Conservation (phyloP, 805 yeast genomes). For the Scheffersomyces ergatensis region DNA sequence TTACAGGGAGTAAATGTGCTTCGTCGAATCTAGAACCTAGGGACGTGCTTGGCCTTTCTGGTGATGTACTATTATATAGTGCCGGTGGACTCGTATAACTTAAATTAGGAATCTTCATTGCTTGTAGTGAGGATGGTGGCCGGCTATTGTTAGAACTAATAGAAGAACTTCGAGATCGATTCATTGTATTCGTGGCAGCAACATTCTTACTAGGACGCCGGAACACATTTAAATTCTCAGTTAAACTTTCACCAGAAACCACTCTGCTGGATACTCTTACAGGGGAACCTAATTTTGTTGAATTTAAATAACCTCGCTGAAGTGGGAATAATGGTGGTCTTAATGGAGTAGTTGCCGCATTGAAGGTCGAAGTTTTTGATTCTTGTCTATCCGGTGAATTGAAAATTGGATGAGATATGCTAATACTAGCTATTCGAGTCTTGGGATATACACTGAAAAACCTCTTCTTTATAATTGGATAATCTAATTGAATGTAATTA, state of each 20-base stretch:
- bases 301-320: not conserved
- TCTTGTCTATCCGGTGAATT: slow-evolving; percentile 17
- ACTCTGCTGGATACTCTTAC: not conserved
- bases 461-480: slow-evolving; percentile 24
- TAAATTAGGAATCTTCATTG: slow-evolving; percentile 6
- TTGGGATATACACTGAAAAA: slow-evolving; percentile 3
- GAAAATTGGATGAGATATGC: slow-evolving; percentile 29
- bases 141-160: not conserved
- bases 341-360: not conserved
- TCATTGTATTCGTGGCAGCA: not conserved
- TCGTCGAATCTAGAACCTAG: slow-evolving; percentile 35
- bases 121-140: not conserved
- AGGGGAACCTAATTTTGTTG: not conserved
- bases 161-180: not conserved
- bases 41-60: slow-evolving; percentile 33
- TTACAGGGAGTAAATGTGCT: slow-evolving; percentile 24
- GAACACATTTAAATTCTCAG: not conserved
- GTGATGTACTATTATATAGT: slow-evolving; percentile 22
- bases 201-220: not conserved
- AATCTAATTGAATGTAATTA: slow-evolving; percentile 15
- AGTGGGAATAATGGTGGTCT: not conserved
- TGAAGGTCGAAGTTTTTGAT: not conserved
- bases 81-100: slow-evolving; percentile 3
- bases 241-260: not conserved
- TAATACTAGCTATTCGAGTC: slow-evolving; percentile 25